Base-by-base conservation (phyloP, 306 rosid genomes). In the Trifolium repens region DNA sequence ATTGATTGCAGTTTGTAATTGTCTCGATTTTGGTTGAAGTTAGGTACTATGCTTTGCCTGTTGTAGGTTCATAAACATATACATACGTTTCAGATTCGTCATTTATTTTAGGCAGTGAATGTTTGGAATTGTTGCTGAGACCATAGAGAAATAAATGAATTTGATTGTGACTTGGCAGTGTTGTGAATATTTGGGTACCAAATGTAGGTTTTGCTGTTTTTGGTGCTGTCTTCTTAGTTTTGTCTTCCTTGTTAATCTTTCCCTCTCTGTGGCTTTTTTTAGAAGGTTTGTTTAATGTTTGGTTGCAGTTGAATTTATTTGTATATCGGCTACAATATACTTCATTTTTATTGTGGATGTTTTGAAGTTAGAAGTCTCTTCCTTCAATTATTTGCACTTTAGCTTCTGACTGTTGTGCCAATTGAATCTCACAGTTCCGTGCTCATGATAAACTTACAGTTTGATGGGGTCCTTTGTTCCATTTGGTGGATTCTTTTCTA, bases 391-490 rank as follows among this genome's bases (percentile, higher is more conserved):
- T 64, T 73, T 75, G 62, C 63, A 74, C 78, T 91, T 78, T 80
- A 71, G 72, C 81, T 80, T 85, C 84, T 87, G 81, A 82, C 85
- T 82, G 75, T 67, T 78, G 73, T 87, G 85, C 87, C 67, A 76
- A 76, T 82, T 83, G 87, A 85, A 80, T 88, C 97, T 89, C 88
- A 93, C 86, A 80, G 85, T 88, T 80, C 73, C 90, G 47, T 91
- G 87, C 88, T 94, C 86, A 85, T 93, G 91, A 83, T 89, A 75
- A 82, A 76, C 86, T 86, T 89, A 74, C 98, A 94, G 98, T 83
- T 91, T 94, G 84, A 80, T 94, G 94, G 93, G 96, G 78, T 94
- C 98, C 74, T 94, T 94, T 67, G 91, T 94, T 78, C 98, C 98
- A 50, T 86, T 94, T 68, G 98, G 91, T n/a, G 98, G 98, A 44